Evolutionary conservation across 495 filamentous ascomycete species (phyloP), one percentile per base, ranked within the genome.

Genomic region (Penicillium crystallinum): DNA sequence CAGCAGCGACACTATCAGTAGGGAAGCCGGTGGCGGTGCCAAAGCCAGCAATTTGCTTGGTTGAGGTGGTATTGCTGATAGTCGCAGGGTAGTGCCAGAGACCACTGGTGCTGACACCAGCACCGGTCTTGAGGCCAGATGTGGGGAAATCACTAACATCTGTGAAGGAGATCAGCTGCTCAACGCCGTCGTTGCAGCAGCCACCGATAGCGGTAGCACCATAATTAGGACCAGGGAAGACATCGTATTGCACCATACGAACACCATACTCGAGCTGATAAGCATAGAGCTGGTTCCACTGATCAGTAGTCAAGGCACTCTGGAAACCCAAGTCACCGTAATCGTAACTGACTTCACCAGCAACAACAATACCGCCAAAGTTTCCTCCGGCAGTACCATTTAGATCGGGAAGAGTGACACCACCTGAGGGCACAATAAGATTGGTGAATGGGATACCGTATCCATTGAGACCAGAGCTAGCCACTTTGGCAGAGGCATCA

Each of bases 371-470:
- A 48, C 77, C 81, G 7, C 69, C 72, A 41, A 73, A 85, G 66
- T 83, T 82, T 40, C 82, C 82, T 27, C 68, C 65, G 1, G 66
- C 55, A 7, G 65, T 68, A 29, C 64, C 64, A 53, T 77, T 82
- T 19, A 85, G 67, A 0, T 65, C 42, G 4, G 82, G 82, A 11
- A 85, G 73, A 30, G 65, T 52, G 19, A 70, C 66, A 23, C 81
- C 81, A 5, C 58, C 40, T 46, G 79, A 67, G 5, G 81, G 81
- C 11, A 84, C 80, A 12, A 79, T 35, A 10, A 84, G 53, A 15
- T 73, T 70, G 49, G 79, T 71, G 57, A 73, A 84, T 4, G 81
- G 81, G 54, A 84, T 83, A 46, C 80, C 81, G 52, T 84, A 84
- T 49, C 67, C 80, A 58, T 82, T 80, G 23, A 85, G 74, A 18